Base-by-base conservation (phyloP, 768 basidiomycete genomes). In the Crepidotus variabilis region DNA sequence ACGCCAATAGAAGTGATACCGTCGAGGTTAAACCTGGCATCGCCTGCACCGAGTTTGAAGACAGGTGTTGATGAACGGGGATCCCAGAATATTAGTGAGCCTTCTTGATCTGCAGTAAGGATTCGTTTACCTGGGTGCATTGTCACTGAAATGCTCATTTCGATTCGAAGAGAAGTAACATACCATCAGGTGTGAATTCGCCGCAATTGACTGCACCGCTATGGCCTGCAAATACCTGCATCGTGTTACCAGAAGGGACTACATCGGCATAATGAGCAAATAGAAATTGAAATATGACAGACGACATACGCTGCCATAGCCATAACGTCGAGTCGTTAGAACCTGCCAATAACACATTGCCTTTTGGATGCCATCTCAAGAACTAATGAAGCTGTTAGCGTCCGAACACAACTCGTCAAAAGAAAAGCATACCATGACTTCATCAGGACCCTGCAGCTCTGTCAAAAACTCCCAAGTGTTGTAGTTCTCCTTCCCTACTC, bases 191-290 rank as follows among this genome's bases (percentile, higher is more conserved):
- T 0, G 93, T 94, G 72, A 96, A 98, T 61, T 87, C 82, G 47
- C 96, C 95, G 57, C 89, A 88, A 48, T 91, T 87, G 3, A 94
- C 87, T 5, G 94, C 72, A 5, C 88, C 84, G 0, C 84, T 85
- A 71, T 99, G 97, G 0, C 93, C 93, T 1, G 92, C 89, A 63
- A 98, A 92, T 7, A 98, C 95, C 66, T 94, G 90, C 90, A 99
- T 95, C 51, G 88, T 95, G 61, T 84, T 90, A 45, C 97, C 97
- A 6, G 89, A 90, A 2, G 97, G 97, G 24, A 99, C 96, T 98
- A 68, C 8, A n/a, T 7, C 24, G 23, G 16, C 35, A 22, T 10
- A 6, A 54, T 50, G 47, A 53, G 54, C 28, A 56, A 48, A 24
- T 24, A 21, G 24, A 20, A 39, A 3, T 51, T 47, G 13, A 2